Evolutionary conservation across 805 yeast species (phyloP).

Genomic region (Maudiozyma bulderi): DNA sequence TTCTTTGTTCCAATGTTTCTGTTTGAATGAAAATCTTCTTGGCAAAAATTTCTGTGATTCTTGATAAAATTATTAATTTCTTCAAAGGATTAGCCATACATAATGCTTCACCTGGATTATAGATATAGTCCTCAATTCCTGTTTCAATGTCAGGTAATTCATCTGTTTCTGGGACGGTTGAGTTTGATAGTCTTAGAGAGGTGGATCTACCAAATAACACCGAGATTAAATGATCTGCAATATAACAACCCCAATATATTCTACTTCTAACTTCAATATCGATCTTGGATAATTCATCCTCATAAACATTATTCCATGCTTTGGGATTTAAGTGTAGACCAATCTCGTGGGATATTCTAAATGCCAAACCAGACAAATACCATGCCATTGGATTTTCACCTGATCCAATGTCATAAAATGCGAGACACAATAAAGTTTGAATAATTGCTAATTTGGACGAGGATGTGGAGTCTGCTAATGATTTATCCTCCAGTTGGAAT

Average conservation of each 20-base stretch:
- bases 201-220: constrained; percentile 48
- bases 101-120: constrained; percentile 16
- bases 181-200: constrained; percentile 41
- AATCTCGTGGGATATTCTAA: constrained; percentile 50
- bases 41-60: constrained; percentile 26
- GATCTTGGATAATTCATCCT: constrained; percentile 32
- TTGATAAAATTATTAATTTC: constrained; percentile 33
- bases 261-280: constrained; percentile 47
- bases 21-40: constrained; percentile 18
- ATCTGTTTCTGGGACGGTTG: constrained; percentile 47
- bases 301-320: constrained; percentile 39
- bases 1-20: constrained; percentile 27
- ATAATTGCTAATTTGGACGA: constrained; percentile 41
- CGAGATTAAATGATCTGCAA: constrained; percentile 51
- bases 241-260: constrained; percentile 53
- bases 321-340: constrained; percentile 51
- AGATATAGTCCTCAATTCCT: constrained; percentile 48
- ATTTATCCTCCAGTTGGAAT: constrained; percentile 22
- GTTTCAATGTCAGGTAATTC: constrained; percentile 46
- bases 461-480: constrained; percentile 22
- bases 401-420: constrained; percentile 48
- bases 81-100: constrained; percentile 26
- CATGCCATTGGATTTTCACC: constrained; percentile 51
- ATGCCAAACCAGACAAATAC: constrained; percentile 50
- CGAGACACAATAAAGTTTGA: constrained; percentile 44